Percentiles rank a stretch among this genome's conserved stretches.
Conservation (phyloP, 768 basidiomycete species). For the Xanthoconium purpureum region DNA sequence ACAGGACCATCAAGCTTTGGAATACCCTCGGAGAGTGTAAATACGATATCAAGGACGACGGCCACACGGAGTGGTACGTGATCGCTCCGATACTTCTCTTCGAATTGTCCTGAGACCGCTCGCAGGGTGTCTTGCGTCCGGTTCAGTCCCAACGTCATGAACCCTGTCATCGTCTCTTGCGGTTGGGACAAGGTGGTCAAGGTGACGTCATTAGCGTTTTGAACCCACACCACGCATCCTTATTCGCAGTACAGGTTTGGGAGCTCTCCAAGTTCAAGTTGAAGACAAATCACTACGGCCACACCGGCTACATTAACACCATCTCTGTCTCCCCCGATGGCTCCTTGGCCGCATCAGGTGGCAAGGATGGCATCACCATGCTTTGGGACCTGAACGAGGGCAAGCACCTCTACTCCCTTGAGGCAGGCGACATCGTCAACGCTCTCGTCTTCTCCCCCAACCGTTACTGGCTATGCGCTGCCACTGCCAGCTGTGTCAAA, state of each 20-base stretch:
- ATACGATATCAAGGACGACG: constrained; percentile 98
- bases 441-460: constrained; percentile 99
- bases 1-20: constrained; percentile 98
- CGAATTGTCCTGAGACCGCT: neutral
- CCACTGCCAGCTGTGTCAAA: constrained; percentile 95
- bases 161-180: constrained; percentile 97
- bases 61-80: constrained; percentile 87
- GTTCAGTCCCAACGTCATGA: constrained; percentile 96
- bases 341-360: constrained; percentile 97
- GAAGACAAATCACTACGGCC: constrained; percentile 99
- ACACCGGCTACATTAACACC: constrained; percentile 99
- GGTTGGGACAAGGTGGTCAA: constrained; percentile 99
- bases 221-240: constrained; percentile 2
- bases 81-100: neutral
- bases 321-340: constrained; percentile 98
- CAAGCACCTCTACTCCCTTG: constrained; percentile 99
- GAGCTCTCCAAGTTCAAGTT: constrained; percentile 99
- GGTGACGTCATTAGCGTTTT: constrained; percentile 48
- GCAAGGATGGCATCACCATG: constrained; percentile 99
- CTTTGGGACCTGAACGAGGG: constrained; percentile 99
- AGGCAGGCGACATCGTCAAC: constrained; percentile 98
- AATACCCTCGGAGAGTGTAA: constrained; percentile 99
- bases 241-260: constrained; percentile 78
- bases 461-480: constrained; percentile 99
- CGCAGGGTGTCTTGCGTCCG: constrained; percentile 96